phyloP scores from a whole-genome alignment of 305 asterid genomes.

The Ilex paraguariensis region DNA sequence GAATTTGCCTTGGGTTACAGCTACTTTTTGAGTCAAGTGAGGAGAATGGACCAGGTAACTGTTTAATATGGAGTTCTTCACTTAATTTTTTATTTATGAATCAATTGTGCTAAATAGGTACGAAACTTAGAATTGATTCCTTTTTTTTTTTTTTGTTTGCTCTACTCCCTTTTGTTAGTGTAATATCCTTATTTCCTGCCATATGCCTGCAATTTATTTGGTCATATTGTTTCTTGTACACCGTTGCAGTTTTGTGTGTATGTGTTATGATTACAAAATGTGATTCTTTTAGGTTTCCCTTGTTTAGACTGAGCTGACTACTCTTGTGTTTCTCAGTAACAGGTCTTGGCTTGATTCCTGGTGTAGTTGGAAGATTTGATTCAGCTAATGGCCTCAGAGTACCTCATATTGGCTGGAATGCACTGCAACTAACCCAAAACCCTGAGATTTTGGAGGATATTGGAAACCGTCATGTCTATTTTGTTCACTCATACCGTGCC shows the following conservation, averaged over 20 bases:
- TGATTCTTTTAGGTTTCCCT: no score
- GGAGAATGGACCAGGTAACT: slow-evolving; percentile 88
- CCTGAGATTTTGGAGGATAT: slow-evolving; percentile 75
- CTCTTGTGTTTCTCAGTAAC: slow-evolving; percentile 46
- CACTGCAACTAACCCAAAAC: slow-evolving; percentile 52
- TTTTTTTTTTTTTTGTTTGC: no score
- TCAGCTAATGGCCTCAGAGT: slow-evolving; percentile 75
- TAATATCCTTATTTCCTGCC: no score
- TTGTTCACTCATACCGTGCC: slow-evolving; percentile 96
- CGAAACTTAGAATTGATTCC: no score
- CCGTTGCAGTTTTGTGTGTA: no score
- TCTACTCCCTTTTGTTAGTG: no score
- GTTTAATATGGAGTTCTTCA: neutral
- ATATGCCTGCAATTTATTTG: no score
- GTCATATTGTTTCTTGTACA: no score
- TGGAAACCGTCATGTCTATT: slow-evolving; percentile 80
- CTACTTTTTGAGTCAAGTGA: slow-evolving; percentile 93
- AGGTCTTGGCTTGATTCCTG: slow-evolving; percentile 97
- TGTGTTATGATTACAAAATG: no score
- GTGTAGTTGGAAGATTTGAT: slow-evolving; percentile 89
- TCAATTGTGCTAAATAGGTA: no score
- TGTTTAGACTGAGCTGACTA: slow-evolving; percentile 8
- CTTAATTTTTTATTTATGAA: no score
- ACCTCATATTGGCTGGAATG: slow-evolving; percentile 99
- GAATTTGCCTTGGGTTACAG: slow-evolving; percentile 97